Conservation (phyloP, 139 green algal genomes). For the Klebsormidium nitens region DNA sequence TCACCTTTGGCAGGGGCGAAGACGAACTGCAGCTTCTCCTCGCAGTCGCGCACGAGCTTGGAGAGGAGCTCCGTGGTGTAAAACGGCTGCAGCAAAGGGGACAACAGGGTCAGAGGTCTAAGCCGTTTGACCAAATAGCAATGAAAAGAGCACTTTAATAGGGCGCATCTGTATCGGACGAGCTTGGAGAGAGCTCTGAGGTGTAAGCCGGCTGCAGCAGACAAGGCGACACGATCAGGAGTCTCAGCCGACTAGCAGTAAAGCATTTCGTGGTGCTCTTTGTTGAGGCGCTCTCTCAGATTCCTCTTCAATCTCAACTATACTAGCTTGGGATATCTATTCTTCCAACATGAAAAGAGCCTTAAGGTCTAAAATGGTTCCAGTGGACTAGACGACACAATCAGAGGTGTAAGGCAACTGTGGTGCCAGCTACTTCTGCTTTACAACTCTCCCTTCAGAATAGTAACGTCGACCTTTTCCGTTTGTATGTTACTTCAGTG, state of each 20-base stretch:
- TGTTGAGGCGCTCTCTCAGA: no score
- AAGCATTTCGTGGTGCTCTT: not conserved
- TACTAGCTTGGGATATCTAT: no score
- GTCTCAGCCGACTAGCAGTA: not conserved
- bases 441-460: no score
- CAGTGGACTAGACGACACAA: no score
- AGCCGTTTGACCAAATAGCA: not conserved
- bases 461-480: no score
- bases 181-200: not conserved
- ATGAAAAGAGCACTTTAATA: not conserved
- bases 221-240: not conserved
- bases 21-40: constrained; percentile 27
- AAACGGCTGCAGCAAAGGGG: constrained; percentile 42
- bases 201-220: not conserved
- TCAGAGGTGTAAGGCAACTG: no score
- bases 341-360: no score
- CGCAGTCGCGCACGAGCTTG: constrained; percentile 38
- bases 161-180: not conserved
- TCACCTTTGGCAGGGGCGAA: no score
- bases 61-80: constrained; percentile 44
- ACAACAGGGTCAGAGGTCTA: not conserved
- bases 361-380: no score
- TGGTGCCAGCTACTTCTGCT: no score
- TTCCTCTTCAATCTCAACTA: no score
- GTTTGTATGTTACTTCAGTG: no score